These are phyloP conservation scores for Diutina mesorugosa DNA, from an alignment of 1,139 yeast species.

Conservation along the genomic window DNA sequence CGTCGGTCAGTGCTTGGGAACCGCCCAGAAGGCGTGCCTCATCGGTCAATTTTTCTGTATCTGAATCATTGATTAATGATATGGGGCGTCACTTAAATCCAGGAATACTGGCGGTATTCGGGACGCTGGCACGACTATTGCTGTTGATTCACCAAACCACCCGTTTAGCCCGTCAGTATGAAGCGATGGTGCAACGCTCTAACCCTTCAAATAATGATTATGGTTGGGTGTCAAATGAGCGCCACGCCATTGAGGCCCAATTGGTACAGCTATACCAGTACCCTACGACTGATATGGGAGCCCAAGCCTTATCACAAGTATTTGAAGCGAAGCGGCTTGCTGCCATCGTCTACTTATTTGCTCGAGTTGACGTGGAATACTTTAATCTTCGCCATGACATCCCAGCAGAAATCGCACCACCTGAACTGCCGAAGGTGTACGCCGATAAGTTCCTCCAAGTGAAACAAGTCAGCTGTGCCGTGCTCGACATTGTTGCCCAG, in stretches of 20 bases:
- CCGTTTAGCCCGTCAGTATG: background rate
- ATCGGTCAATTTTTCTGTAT: background rate
- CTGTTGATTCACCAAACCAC: background rate
- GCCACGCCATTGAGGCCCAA: background rate
- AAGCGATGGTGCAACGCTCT: background rate
- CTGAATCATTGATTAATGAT: background rate
- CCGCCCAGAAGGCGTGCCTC: background rate
- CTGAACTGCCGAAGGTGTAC: background rate
- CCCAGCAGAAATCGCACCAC: background rate
- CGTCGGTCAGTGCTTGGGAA: background rate
- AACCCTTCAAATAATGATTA: background rate
- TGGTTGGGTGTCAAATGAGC: background rate
- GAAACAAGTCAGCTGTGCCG: background rate
- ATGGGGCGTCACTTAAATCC: background rate
- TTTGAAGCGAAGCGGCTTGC: background rate
- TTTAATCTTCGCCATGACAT: background rate
- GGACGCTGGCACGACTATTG: background rate
- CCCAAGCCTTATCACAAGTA: background rate
- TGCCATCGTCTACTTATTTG: background rate
- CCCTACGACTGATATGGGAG: background rate
- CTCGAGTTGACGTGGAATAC: background rate
- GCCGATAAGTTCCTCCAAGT: background rate
- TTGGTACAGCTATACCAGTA: background rate
- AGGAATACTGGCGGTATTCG: background rate
- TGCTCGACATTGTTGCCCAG: background rate